Percentiles rank a stretch among this genome's conserved stretches.
Conservation (phyloP, 1,139 yeast genomes). For the Saccharomyces hybrid region DNA sequence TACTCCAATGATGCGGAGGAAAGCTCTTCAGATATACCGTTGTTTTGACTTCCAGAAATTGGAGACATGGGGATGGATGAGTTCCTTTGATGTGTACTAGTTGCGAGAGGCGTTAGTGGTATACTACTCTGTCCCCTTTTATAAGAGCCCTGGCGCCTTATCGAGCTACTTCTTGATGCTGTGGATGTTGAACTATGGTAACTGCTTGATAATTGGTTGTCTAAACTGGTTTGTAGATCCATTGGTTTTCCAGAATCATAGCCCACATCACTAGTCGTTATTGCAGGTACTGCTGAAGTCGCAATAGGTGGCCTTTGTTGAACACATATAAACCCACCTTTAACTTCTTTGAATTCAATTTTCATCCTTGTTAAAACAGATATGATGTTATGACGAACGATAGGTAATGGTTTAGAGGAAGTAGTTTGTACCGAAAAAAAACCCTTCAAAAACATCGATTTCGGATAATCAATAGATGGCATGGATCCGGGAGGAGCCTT, state of each 20-base stretch:
- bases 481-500: slow-evolving; percentile 68
- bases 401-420: slow-evolving; percentile 84
- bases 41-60: slow-evolving; percentile 6
- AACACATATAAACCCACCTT: slow-evolving; percentile 87
- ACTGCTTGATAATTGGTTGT: not conserved
- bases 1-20: slow-evolving; percentile 61
- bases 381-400: slow-evolving; percentile 78
- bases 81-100: slow-evolving; percentile 25
- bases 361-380: slow-evolving; percentile 69
- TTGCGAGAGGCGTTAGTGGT: slow-evolving; percentile 37
- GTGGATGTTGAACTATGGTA: slow-evolving; percentile 7
- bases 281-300: not conserved
- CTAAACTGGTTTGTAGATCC: not conserved
- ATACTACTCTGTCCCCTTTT: slow-evolving; percentile 27
- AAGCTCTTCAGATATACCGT: slow-evolving; percentile 29
- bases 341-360: slow-evolving; percentile 79
- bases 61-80: slow-evolving; percentile 26
- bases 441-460: slow-evolving; percentile 85
- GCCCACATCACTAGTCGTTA: not conserved
- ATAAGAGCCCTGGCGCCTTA: slow-evolving; percentile 22
- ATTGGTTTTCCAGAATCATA: not conserved
- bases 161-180: slow-evolving; percentile 23
- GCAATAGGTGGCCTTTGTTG: slow-evolving; percentile 34
- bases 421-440: slow-evolving; percentile 94
- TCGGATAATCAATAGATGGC: slow-evolving; percentile 93